These are phyloP conservation scores for Chlamydomonas asymmetrica DNA, from an alignment of 139 green algal species.

Conservation along the genomic window DNA sequence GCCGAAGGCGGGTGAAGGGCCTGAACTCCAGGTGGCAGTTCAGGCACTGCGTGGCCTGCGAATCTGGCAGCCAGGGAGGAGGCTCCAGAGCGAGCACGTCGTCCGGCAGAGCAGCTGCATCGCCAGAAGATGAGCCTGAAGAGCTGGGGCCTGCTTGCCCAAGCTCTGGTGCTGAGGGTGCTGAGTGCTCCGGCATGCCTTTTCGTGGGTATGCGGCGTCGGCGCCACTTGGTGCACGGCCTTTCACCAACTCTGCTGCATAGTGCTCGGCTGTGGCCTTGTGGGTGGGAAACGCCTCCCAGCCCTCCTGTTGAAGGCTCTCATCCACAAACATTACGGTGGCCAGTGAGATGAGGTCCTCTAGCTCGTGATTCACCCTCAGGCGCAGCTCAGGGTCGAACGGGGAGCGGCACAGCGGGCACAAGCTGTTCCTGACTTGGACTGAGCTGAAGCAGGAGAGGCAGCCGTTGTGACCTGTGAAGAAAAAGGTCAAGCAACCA, in stretches of 20 bases:
- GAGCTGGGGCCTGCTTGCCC: no score
- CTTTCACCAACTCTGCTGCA: conserved; percentile 26
- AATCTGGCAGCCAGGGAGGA: conserved; percentile 78
- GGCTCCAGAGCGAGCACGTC: conserved; percentile 64
- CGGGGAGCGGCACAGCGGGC: conserved; percentile 61
- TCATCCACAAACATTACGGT: conserved; percentile 60
- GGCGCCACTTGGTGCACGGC: not conserved
- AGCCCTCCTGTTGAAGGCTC: conserved; percentile 48
- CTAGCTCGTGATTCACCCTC: conserved; percentile 58
- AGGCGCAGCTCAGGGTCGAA: conserved; percentile 47
- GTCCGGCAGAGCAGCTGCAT: not conserved
- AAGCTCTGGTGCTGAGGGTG: not conserved
- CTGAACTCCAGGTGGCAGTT: conserved; percentile 63
- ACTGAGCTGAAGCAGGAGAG: conserved; percentile 60
- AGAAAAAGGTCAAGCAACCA: no score
- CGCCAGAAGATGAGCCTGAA: no score
- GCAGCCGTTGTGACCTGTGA: conserved; percentile 72
- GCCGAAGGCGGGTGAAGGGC: conserved; percentile 56
- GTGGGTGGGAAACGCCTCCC: conserved; percentile 64
- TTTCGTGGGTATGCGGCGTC: not conserved
- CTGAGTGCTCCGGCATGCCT: not conserved
- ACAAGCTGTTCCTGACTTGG: conserved; percentile 51
- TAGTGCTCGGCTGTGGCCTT: conserved; percentile 39
- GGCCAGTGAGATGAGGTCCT: conserved; percentile 59
- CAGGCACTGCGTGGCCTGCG: conserved; percentile 49